Evolutionary conservation across 2,329 filamentous ascomycete species (phyloP).

Genomic region (Trichophyton equinum): DNA sequence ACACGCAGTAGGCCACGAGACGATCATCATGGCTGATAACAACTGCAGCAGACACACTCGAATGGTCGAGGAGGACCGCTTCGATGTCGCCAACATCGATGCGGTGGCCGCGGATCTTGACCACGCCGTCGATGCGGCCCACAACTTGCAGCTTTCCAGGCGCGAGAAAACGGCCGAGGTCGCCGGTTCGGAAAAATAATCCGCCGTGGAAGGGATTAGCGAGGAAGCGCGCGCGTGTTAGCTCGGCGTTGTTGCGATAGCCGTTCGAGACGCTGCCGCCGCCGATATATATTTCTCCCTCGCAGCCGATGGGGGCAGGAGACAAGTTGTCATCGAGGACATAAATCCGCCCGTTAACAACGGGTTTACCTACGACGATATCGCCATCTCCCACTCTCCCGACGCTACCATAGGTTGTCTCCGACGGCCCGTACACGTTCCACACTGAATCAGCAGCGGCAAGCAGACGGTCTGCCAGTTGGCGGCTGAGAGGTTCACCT

Average conservation of each 20-base stretch:
- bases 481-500: neutral
- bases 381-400: neutral
- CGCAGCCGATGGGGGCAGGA: constrained; percentile 28
- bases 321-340: constrained; percentile 30
- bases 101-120: constrained; percentile 3
- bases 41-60: neutral
- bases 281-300: constrained; percentile 34
- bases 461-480: constrained; percentile 11
- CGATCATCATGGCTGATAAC: constrained; percentile 2
- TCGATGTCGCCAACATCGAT: constrained; percentile 4
- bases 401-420: constrained; percentile 14
- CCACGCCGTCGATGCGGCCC: neutral
- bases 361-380: constrained; percentile 16
- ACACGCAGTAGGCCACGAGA: constrained; percentile 2
- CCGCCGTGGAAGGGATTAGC: constrained; percentile 9
- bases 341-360: constrained; percentile 28
- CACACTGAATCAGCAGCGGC: constrained; percentile 5
- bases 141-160: neutral
- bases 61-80: neutral
- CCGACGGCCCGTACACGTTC: constrained; percentile 17
- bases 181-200: constrained; percentile 1
- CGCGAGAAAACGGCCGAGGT: neutral
- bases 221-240: constrained; percentile 17
- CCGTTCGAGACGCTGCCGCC: constrained; percentile 18
- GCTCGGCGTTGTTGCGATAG: constrained; percentile 14